Evolutionary conservation across 2,329 filamentous ascomycete species (phyloP).

Genomic region (Fusarium irregulare): DNA sequence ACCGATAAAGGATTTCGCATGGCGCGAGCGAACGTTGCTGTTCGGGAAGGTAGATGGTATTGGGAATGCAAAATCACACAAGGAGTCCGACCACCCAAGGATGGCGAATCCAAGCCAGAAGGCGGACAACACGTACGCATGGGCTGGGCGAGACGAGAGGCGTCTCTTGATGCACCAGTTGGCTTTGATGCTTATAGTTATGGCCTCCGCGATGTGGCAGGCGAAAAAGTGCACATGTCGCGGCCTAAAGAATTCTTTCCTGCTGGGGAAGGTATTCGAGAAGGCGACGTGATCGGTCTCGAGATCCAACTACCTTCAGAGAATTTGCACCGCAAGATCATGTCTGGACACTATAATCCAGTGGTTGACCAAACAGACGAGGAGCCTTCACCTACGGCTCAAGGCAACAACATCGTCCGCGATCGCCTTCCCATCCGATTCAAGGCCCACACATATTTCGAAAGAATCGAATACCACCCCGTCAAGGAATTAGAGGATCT

Average conservation of each 20-base stretch:
- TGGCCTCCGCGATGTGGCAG: conserved; percentile 87
- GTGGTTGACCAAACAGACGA: conserved; percentile 77
- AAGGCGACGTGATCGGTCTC: conserved; percentile 93
- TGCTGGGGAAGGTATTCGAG: conserved; percentile 79
- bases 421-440: conserved; percentile 95
- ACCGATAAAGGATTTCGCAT: conserved; percentile 95
- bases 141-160: conserved; percentile 86
- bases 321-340: conserved; percentile 86
- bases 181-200: conserved; percentile 95
- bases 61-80: conserved; percentile 92
- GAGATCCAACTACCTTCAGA: conserved; percentile 92
- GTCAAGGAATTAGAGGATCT: conserved; percentile 89
- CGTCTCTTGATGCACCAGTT: conserved; percentile 83
- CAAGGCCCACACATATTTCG: conserved; percentile 93
- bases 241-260: conserved; percentile 91
- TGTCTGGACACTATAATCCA: conserved; percentile 88
- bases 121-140: conserved; percentile 78
- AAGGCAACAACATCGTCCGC: conserved; percentile 84
- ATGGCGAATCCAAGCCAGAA: conserved; percentile 57
- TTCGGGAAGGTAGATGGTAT: conserved; percentile 89
- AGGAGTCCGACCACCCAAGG: conserved; percentile 66
- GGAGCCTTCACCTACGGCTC: conserved; percentile 63
- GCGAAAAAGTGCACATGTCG: conserved; percentile 93
- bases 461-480: conserved; percentile 88
- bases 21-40: conserved; percentile 88